Evolutionary conservation across 345 rosid species (phyloP).

Genomic region (Aegle marmelos): DNA sequence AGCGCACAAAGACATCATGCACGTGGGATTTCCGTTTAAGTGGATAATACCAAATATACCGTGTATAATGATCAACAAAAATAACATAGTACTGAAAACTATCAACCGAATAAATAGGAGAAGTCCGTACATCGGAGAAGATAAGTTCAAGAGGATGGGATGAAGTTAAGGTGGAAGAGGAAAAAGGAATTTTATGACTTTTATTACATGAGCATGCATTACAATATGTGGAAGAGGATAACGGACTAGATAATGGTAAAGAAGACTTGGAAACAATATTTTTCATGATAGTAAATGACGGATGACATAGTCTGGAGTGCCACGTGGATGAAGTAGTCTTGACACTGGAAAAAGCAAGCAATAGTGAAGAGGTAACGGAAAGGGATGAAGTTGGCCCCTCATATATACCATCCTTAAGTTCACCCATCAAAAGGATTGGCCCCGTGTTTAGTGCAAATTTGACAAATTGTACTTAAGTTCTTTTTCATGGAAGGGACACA

Average conservation of each 20-base stretch:
- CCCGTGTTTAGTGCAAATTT: background rate
- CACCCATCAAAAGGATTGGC: background rate
- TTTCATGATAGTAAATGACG: background rate
- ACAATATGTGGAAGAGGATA: background rate
- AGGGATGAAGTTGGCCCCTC: background rate
- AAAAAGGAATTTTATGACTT: background rate
- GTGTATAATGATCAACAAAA: no score
- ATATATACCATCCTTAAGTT: background rate
- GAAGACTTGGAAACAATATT: background rate
- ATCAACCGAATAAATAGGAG: background rate
- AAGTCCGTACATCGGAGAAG: constrained; percentile 7
- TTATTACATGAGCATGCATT: constrained; percentile 9
- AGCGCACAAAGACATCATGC: background rate
- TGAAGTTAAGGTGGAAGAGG: background rate
- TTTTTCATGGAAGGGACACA: background rate
- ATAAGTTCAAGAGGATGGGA: background rate
- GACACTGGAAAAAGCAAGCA: background rate
- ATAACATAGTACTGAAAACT: background rate
- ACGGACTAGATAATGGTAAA: background rate
- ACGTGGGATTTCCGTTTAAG: background rate
- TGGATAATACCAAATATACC: background rate
- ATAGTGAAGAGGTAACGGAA: background rate
- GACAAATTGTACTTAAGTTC: background rate
- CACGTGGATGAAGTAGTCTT: background rate
- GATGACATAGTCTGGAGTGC: background rate